Percentiles rank a stretch among this genome's conserved stretches.
These are phyloP conservation scores for Cryptococcus amylolentus DNA, from an alignment of 1,284 basidiomycete species.

Conservation along the genomic window DNA sequence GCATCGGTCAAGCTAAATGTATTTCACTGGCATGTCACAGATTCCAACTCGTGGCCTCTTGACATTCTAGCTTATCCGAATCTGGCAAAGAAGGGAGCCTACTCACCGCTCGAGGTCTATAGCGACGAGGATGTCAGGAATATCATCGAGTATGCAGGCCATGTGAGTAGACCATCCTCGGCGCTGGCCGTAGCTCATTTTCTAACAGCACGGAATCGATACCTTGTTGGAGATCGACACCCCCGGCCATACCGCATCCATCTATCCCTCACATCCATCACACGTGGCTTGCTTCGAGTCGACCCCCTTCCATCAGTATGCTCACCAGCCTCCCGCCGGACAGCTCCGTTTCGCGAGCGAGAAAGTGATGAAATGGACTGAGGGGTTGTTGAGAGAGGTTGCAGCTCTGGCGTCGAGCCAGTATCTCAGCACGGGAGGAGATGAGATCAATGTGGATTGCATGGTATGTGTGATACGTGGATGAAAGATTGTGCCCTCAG, in stretches of 20 bases:
- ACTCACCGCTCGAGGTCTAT: conserved; percentile 60
- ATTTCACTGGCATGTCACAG: conserved; percentile 60
- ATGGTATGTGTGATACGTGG: conserved; percentile 50
- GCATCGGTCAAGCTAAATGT: conserved; percentile 70
- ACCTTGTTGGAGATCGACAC: conserved; percentile 73
- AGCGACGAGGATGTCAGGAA: conserved; percentile 59
- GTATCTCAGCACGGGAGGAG: conserved; percentile 74
- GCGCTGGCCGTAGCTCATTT: neutral
- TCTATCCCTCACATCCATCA: conserved; percentile 65
- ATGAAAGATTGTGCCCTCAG: too few relatives aligned
- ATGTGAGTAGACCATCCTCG: conserved; percentile 52
- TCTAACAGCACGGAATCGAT: conserved; percentile 67
- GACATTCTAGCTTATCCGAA: conserved; percentile 61
- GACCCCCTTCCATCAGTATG: conserved; percentile 62
- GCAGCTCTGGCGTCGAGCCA: conserved; percentile 37
- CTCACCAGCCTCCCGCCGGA: conserved; percentile 68
- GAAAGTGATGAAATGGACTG: conserved; percentile 53
- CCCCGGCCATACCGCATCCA: conserved; percentile 72
- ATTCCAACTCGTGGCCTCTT: conserved; percentile 65
- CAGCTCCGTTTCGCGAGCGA: conserved; percentile 67
- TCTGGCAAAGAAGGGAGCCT: conserved; percentile 66
- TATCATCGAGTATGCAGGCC: conserved; percentile 68
- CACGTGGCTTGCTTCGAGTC: conserved; percentile 67
- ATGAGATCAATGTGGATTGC: conserved; percentile 71
- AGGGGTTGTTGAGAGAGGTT: conserved; percentile 51